Base-by-base conservation (phyloP, 164 flowering plant genomes). In the grape (Vitis vinifera) region DNA sequence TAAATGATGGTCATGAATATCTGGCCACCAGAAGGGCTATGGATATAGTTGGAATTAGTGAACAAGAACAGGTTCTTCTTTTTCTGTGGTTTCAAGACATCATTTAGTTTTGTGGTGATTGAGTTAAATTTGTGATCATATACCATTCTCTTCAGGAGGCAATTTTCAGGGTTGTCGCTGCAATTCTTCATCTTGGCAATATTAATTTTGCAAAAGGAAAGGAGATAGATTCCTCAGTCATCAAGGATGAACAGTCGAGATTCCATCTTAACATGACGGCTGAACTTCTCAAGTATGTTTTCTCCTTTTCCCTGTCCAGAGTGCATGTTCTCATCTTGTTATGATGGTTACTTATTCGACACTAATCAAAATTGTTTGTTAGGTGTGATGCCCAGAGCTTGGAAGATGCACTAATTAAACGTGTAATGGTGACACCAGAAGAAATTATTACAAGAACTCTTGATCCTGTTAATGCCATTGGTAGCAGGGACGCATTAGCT, bases 341-440 rank as follows among this genome's bases (percentile, higher is more conserved):
- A 12, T 65, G 29, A 49, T 65, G 49, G 12, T 7, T 55, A 3
- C 3, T 16, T 9, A 8, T 49, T 55, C 16, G 6, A 10, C 1
- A 52, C 47, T 67, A 19, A 67, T 47, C 14, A 47, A 67, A 55
- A 19, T n/a, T 5, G 16, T 13, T 62, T 10, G 44, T 10, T 64
- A 73, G 76, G 55, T 73, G 76, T 58, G 59, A 73, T 64, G 76
- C 72, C 59, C 72, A 68, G 15, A 73, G 64, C 60, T 68, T 73
- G 76, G 76, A 73, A 63, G 76, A 73, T 73, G 76, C 76, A 5
- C 56, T 73, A 15, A 73, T 73, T 17, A 68, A 73, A 49, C 76
- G 76, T 68, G 76, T 63, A 13, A 73, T 73, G 76, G 76, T 73
- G 51, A 73, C 76, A 13, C 76, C 76, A 4, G 76, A 73, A 73